Base-by-base conservation (phyloP, 768 basidiomycete species). In the Hysterangium stoloniferum region DNA sequence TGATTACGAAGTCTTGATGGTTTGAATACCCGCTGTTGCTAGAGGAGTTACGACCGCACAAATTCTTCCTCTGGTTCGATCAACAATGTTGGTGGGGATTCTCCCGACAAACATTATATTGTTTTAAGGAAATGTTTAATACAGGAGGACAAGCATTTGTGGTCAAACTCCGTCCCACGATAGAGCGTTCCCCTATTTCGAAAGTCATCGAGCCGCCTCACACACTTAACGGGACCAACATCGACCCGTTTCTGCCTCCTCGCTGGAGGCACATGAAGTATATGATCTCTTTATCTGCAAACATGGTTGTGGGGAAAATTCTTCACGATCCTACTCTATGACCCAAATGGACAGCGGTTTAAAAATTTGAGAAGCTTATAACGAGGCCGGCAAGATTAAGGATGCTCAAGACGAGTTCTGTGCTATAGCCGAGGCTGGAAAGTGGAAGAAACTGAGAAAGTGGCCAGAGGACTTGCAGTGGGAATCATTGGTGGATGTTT, bases 41-140 rank as follows among this genome's bases (percentile, higher is more conserved):
- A 91, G 92, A 8, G 93, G 93, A 12, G 82, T 95, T 29, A 95
- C 93, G 0, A 84, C 90, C 2, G 81, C 77, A 13, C 84, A 89
- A 57, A 71, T 93, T 35, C 68, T 93, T 4, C 87, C 92, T n/a
- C n/a, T 7, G 92, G 90, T 6, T 81, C 76, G 48, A 75, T 63
- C 25, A 86, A 87, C 66, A 79, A 78, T 33, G 85, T 89, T 44
- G 87, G 86, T 85, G n/a, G n/a, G n/a, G n/a, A n/a, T 34, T 9
- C 17, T 17, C 11, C 33, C 33, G 17, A 9, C 33, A 34, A 9
- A 34, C 33, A 34, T 34, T 9, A 9, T 46, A 9, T 13, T 48
- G 25, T n/a, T n/a, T n/a, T n/a, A n/a, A n/a, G n/a, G n/a, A n/a
- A n/a, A n/a, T n/a, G n/a, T n/a, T n/a, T n/a, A n/a, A n/a, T 32